Conservation (phyloP, 2,329 filamentous ascomycete species). For the Nothopassalora personata region DNA sequence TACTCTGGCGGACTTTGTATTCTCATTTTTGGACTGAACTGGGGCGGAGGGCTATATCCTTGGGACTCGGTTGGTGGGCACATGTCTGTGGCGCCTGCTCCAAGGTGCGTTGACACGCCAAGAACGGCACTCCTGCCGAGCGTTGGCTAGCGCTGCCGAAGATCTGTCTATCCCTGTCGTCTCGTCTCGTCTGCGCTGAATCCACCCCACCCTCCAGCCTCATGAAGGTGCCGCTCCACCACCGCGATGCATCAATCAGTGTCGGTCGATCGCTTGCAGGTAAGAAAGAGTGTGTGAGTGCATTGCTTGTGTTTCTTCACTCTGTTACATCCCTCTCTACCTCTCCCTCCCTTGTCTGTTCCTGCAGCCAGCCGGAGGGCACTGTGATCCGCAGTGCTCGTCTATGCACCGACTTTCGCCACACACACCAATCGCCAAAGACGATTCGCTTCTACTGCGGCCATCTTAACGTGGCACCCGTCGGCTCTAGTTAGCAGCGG, state of each 20-base stretch:
- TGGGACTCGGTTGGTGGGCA: conserved; percentile 22
- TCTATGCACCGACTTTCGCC: background rate
- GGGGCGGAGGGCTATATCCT: conserved; percentile 30
- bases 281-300: background rate
- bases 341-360: background rate
- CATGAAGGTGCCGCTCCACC: background rate
- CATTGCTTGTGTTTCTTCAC: background rate
- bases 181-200: background rate
- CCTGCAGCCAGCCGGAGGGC: background rate
- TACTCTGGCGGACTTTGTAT: conserved; percentile 22
- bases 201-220: background rate
- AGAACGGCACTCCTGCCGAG: no score
- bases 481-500: background rate
- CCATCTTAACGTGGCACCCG: background rate
- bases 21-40: conserved; percentile 26
- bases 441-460: background rate
- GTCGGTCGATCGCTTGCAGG: background rate
- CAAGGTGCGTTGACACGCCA: no score
- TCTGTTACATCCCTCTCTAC: background rate
- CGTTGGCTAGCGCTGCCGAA: background rate
- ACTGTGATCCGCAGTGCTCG: background rate
- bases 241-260: background rate
- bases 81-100: no score
- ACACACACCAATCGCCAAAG: background rate
- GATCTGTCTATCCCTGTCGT: background rate